Base-by-base conservation (phyloP, 2,329 filamentous ascomycete species). In the Davidsoniella virescens region DNA sequence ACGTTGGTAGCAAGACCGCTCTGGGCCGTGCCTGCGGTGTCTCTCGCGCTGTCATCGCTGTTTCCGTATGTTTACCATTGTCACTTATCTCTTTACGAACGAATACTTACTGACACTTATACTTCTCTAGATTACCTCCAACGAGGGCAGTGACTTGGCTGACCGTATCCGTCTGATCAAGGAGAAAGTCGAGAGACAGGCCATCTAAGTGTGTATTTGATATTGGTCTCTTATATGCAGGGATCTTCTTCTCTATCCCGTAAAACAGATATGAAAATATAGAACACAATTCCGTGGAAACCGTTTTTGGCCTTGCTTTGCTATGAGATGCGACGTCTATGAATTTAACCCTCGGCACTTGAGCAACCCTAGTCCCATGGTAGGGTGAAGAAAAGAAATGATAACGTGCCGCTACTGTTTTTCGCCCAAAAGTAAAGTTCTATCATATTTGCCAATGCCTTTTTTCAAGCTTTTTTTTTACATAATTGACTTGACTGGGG, bases 171-270 rank as follows among this genome's bases (percentile, higher is more conserved):
- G 84, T 60, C 75, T 80, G 57, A 73, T 95, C 62, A 93, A 90
- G 74, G 85, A 93, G 69, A 93, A 94, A 79, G 85, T 96, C 51
- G 90, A 96, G 76, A 78, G 88, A 60, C 76, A 95, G 58, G 87
- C 90, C 72, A 94, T 95, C 70, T 95, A 82, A 77, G 42, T 44
- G 26, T 39, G 14, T 36, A 29, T 41, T 49, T 49, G 29, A 45
- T 40, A 18, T 12, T 41, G 9, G 20, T 20, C 20, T 9, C 5
- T 48, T 37, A 18, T 46, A 33, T 33, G 29, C 29, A 33, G 2
- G 29, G 12, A 12, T 33, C 10, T 33, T 33, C 12, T 9, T 33
- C 29, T 33, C 29, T 9, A 33, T 33, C 29, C 29, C 12, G 29
- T 33, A 33, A 33, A 43, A 43, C 25, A 43, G 25, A 43, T 42